Evolutionary conservation across 805 yeast genomes (phyloP).

Genomic region (Yamadazyma olivae): DNA sequence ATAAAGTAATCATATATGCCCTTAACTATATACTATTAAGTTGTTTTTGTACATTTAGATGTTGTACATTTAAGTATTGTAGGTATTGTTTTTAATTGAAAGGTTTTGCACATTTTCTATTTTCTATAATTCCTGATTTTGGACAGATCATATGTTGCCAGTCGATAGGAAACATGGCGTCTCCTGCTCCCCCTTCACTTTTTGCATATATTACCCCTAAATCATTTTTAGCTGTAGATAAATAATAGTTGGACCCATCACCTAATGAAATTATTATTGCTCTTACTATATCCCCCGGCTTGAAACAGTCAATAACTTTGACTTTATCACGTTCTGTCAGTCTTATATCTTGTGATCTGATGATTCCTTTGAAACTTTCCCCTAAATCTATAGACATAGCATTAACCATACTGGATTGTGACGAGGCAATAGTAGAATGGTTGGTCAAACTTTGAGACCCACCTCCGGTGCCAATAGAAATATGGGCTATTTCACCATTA

Average conservation of each 20-base stretch:
- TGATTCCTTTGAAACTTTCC: slow-evolving; percentile 83
- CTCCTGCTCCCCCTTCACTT: slow-evolving; percentile 65
- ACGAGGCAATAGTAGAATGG: slow-evolving; percentile 33
- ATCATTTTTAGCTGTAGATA: slow-evolving; percentile 86
- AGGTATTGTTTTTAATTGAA: slow-evolving; percentile 23
- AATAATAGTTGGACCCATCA: slow-evolving; percentile 87
- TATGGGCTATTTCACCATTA: slow-evolving; percentile 41
- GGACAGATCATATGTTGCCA: slow-evolving; percentile 94
- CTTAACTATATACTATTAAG: background rate
- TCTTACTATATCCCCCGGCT: slow-evolving; percentile 90
- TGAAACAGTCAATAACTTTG: slow-evolving; percentile 71
- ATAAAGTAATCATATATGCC: too few relatives aligned
- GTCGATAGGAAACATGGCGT: slow-evolving; percentile 81
- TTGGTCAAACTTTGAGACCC: slow-evolving; percentile 46
- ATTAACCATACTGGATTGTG: slow-evolving; percentile 35
- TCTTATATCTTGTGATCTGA: slow-evolving; percentile 84
- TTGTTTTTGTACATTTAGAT: too few relatives aligned
- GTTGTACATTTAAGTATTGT: too few relatives aligned
- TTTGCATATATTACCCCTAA: slow-evolving; percentile 91
- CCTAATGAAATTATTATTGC: slow-evolving; percentile 85
- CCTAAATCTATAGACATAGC: slow-evolving; percentile 66
- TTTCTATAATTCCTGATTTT: slow-evolving; percentile 67
- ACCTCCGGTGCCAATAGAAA: slow-evolving; percentile 44
- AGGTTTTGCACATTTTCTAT: slow-evolving; percentile 91
- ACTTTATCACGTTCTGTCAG: slow-evolving; percentile 89